Percentiles rank a stretch among this genome's conserved stretches.
phyloP scores from a whole-genome alignment of 1,284 basidiomycete genomes.

The Thecaphora thlaspeos region DNA sequence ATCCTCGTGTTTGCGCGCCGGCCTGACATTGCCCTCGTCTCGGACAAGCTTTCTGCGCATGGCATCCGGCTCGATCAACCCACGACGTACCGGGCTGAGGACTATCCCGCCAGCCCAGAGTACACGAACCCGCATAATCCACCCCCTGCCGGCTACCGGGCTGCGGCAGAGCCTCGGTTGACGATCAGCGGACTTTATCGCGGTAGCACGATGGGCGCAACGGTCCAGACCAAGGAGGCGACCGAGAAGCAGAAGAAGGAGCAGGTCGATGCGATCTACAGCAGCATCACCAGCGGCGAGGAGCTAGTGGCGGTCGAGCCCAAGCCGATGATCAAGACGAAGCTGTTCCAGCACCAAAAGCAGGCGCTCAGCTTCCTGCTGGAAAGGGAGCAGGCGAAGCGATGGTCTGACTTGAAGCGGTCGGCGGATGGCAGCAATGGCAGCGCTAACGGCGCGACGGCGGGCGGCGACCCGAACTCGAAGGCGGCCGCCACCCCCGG shows the following conservation, averaged over 20 bases:
- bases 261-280: slow-evolving; percentile 92
- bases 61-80: slow-evolving; percentile 80
- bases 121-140: slow-evolving; percentile 79
- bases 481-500: too few species aligned
- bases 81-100: slow-evolving; percentile 62
- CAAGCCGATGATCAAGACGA: slow-evolving; percentile 80
- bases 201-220: slow-evolving; percentile 21
- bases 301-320: slow-evolving; percentile 78
- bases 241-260: slow-evolving; percentile 81
- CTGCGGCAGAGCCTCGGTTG: slow-evolving; percentile 9
- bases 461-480: too few species aligned
- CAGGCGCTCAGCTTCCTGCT: slow-evolving; percentile 94
- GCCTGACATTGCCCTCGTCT: slow-evolving; percentile 79
- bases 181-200: slow-evolving; percentile 59
- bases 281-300: slow-evolving; percentile 78
- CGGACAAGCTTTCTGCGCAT: slow-evolving; percentile 70
- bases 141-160: slow-evolving; percentile 15
- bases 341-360: slow-evolving; percentile 93
- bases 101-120: slow-evolving; percentile 65
- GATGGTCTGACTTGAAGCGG: slow-evolving; percentile 32
- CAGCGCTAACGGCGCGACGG: not conserved
- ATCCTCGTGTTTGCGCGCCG: slow-evolving; percentile 89
- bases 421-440: too few species aligned
- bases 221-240: slow-evolving; percentile 33
- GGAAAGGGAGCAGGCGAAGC: slow-evolving; percentile 70